Percentiles rank a stretch among this genome's conserved stretches.
These are phyloP conservation scores for Neodidymelliopsis sp. DNA, from an alignment of 2,329 filamentous ascomycete species.

Conservation along the genomic window DNA sequence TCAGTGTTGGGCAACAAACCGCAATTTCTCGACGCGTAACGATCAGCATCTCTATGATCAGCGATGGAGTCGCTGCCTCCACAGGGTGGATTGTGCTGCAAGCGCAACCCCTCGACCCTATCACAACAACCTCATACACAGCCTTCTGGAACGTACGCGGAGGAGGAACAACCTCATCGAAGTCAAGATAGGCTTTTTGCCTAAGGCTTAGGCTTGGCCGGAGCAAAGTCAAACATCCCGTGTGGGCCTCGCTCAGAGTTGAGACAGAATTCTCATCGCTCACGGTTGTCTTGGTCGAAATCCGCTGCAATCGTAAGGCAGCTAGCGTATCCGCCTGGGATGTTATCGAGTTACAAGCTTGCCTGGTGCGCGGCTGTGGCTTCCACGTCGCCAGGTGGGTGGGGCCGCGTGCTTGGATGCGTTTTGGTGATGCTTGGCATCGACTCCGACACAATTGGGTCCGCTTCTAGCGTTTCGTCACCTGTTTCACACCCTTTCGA, in stretches of 20 bases:
- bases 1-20: conserved; percentile 6
- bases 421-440: conserved; percentile 46
- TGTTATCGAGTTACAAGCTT: conserved; percentile 26
- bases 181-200: conserved; percentile 31
- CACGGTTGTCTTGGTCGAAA: conserved; percentile 20
- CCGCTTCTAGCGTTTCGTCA: conserved; percentile 45
- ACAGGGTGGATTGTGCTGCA: conserved; percentile 1
- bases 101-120: conserved; percentile 2
- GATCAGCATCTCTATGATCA: conserved; percentile 8
- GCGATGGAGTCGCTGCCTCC: conserved; percentile 4
- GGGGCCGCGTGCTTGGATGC: conserved; percentile 28
- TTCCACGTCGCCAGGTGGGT: conserved; percentile 35
- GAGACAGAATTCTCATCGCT: conserved; percentile 25
- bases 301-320: conserved; percentile 24
- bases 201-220: conserved; percentile 33
- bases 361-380: conserved; percentile 28
- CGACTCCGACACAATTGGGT: conserved; percentile 35
- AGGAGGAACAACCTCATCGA: conserved; percentile 9
- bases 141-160: conserved; percentile 9
- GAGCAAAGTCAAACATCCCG: conserved; percentile 28
- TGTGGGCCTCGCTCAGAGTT: conserved; percentile 32
- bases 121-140: conserved; percentile 1
- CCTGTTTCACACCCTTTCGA: conserved; percentile 40
- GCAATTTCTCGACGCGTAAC: conserved; percentile 17
- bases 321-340: conserved; percentile 20